These are phyloP conservation scores for Suillus decipiens DNA, from an alignment of 768 basidiomycete genomes.

Conservation along the genomic window DNA sequence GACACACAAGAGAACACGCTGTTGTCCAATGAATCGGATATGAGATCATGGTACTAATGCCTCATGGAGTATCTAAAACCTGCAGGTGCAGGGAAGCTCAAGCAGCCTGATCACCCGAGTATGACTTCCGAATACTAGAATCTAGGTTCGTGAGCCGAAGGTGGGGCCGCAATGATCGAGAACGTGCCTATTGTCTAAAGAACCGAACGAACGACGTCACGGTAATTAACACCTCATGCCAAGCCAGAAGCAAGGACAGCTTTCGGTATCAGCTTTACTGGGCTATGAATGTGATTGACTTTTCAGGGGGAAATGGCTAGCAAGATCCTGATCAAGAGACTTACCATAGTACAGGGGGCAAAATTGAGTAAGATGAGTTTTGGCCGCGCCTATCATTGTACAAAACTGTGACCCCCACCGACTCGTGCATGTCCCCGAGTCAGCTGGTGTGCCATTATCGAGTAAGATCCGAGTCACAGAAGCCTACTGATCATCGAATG, in stretches of 20 bases:
- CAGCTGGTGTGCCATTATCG: background rate
- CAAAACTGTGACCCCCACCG: background rate
- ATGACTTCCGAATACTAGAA: background rate
- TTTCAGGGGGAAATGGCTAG: background rate
- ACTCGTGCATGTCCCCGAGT: background rate
- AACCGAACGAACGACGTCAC: background rate
- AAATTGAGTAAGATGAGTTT: background rate
- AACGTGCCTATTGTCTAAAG: background rate
- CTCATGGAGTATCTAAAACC: background rate
- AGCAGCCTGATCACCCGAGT: background rate
- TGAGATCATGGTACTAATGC: background rate
- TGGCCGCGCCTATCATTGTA: background rate
- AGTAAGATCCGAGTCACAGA: background rate
- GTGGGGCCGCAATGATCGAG: too few relatives aligned
- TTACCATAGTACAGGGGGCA: background rate
- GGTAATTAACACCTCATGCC: background rate
- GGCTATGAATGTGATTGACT: background rate
- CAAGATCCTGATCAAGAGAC: background rate
- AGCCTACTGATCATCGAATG: background rate
- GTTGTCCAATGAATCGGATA: background rate
- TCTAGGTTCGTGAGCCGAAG: background rate
- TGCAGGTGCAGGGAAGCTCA: background rate
- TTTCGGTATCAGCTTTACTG: background rate
- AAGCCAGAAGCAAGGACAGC: background rate
- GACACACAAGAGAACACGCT: background rate